Base-by-base conservation (phyloP, 768 basidiomycete species). In the Podaxis pistillaris region DNA sequence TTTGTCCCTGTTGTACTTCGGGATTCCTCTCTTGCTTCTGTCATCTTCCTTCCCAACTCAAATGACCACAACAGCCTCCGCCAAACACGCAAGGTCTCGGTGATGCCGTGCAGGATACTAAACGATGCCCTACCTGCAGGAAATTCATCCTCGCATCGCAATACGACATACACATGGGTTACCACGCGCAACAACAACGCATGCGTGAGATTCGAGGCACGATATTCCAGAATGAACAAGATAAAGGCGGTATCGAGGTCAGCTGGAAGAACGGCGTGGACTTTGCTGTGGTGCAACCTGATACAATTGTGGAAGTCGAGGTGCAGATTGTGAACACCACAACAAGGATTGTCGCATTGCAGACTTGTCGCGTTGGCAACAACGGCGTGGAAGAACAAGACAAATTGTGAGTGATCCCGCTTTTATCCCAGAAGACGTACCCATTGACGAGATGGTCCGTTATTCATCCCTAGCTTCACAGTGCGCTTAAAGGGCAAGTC, bases 161-260 rank as follows among this genome's bases (percentile, higher is more conserved):
- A 2, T 70, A 70, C 50, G 67, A 65, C 19, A 64, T 68, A 2
- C 78, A 79, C 66, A 50, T 71, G 26, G 73, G 68, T 6, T 61
- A 65, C 22, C 78, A 79, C 56, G 60, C 66, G 28, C 67, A 72
- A 38, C 68, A 70, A 41, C 69, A 75, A 40, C 70, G 70, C 1
- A 64, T 73, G 28, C 72, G 68, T 15, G 70, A 67, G 15, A 68
- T 69, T 26, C 57, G 73, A n/a, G 72, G 73, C 0, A 75, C 74
- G 22, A 68, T 80, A 7, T 78, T 76, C 6, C 74, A 76, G 37
- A 77, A 83, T 0, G 76, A 79, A 50, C 72, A 74, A 36, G 81
- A 86, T 67, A 84, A 83, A 60, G 72, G 81, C 38, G 81, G 79
- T 1, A 70, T 84, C 17, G 69, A 68, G 6, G 78, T 87, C 33